A percentile compares a stretch with the other conserved stretches of the same genome.
These are phyloP conservation scores for Linum usitatissimum DNA, from an alignment of 345 rosid genomes.

Conservation along the genomic window DNA sequence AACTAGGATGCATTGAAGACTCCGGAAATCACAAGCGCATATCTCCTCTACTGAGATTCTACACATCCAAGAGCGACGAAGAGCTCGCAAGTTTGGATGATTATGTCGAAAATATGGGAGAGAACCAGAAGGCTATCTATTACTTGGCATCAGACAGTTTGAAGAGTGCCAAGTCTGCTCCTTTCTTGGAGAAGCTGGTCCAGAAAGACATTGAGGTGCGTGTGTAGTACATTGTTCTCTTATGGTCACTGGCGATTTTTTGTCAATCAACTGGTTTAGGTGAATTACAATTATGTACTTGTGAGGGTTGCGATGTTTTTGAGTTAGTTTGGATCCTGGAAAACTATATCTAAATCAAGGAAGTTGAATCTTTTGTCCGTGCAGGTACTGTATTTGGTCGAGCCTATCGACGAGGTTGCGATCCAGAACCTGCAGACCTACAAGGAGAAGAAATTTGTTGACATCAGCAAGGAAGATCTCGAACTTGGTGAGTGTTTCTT, in stretches of 20 bases:
- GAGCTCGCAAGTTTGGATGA: constrained; percentile 75
- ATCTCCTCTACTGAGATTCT: constrained; percentile 68
- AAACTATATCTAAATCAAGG: background rate
- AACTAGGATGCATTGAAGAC: constrained; percentile 92
- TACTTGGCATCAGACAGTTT: constrained; percentile 89
- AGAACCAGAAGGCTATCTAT: constrained; percentile 88
- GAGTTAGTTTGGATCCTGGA: background rate
- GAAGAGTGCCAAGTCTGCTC: constrained; percentile 89
- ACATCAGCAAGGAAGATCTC: constrained; percentile 96
- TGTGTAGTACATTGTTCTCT: background rate
- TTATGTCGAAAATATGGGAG: constrained; percentile 88
- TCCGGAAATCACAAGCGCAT: constrained; percentile 93
- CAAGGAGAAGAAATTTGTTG: constrained; percentile 97
- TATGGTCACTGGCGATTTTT: background rate
- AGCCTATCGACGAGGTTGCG: constrained; percentile 97
- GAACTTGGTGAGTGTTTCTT: constrained; percentile 58
- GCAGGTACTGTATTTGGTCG: constrained; percentile 80
- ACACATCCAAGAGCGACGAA: constrained; percentile 77
- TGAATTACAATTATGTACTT: too few species aligned
- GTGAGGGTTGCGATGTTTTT: too few species aligned
- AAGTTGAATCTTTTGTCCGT: constrained; percentile 4
- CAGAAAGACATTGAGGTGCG: constrained; percentile 87
- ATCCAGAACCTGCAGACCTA: constrained; percentile 89
- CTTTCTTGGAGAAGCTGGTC: constrained; percentile 87
- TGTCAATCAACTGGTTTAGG: too few species aligned